A percentile compares a stretch with the other conserved stretches of the same genome.
Evolutionary conservation across 1,284 basidiomycete genomes (phyloP).

Genomic region (Xerocomus minutiporus): DNA sequence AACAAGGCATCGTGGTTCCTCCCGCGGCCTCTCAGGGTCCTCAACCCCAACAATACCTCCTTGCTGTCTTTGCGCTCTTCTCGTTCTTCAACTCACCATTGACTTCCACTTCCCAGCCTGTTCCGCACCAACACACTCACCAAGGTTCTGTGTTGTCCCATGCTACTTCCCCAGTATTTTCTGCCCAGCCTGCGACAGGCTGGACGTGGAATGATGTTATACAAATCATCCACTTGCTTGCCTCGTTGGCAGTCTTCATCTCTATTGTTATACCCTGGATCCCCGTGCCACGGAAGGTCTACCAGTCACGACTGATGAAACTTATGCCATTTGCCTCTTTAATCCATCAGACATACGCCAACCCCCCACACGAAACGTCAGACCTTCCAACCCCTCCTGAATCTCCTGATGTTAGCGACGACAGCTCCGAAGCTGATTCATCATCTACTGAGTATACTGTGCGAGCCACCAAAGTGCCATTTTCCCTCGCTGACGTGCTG

Average conservation of each 20-base stretch:
- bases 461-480: conserved; percentile 18
- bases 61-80: conserved; percentile 72
- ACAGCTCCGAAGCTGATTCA: conserved; percentile 28
- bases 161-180: conserved; percentile 8
- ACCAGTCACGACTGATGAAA: conserved; percentile 18
- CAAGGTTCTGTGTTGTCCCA: conserved; percentile 39
- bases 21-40: conserved; percentile 11
- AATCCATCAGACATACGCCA: conserved; percentile 5
- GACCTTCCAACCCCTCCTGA: conserved; percentile 24
- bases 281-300: conserved; percentile 28
- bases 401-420: conserved; percentile 24
- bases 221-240: conserved; percentile 57
- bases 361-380: conserved; percentile 3
- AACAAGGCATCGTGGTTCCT: conserved; percentile 12
- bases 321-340: conserved; percentile 25
- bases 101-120: conserved; percentile 37
- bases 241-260: conserved; percentile 56
- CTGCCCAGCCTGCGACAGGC: conserved; percentile 10
- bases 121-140: conserved; percentile 34
- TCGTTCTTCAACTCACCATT: conserved; percentile 73
- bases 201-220: conserved; percentile 49
- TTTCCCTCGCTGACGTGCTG: conserved; percentile 34
- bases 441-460: conserved; percentile 31
- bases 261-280: conserved; percentile 53
- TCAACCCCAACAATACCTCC: conserved; percentile 57